phyloP scores from a whole-genome alignment of 2,329 filamentous ascomycete species.

The Byssothecium circinans region DNA sequence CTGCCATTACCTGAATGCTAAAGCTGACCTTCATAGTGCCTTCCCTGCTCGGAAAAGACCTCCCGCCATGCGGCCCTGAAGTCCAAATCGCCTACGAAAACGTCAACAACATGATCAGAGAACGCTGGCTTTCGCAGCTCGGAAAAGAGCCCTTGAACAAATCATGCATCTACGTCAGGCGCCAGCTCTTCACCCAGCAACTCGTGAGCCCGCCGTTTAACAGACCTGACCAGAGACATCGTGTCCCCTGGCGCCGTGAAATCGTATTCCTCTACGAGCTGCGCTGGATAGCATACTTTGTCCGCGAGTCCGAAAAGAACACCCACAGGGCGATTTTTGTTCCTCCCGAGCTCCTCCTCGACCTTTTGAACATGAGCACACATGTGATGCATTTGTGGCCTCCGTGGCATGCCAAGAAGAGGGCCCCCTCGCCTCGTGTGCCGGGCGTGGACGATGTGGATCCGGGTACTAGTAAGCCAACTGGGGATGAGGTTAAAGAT shows the following conservation, averaged over 20 bases:
- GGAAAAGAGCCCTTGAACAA: slow-evolving; percentile 8
- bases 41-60: slow-evolving; percentile 21
- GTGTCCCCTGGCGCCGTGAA: slow-evolving; percentile 25
- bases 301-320: slow-evolving; percentile 19
- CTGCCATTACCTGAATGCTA: neutral
- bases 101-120: slow-evolving; percentile 19
- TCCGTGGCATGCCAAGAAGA: slow-evolving; percentile 24
- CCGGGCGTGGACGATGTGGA: neutral
- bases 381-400: slow-evolving; percentile 19
- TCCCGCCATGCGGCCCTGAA: slow-evolving; percentile 25
- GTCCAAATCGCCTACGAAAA: slow-evolving; percentile 31
- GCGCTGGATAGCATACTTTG: slow-evolving; percentile 29
- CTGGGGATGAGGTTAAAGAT: too few relatives aligned
- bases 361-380: neutral
- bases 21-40: slow-evolving; percentile 22
- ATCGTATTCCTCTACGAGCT: slow-evolving; percentile 24
- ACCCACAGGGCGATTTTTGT: slow-evolving; percentile 12
- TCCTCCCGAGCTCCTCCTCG: slow-evolving; percentile 17
- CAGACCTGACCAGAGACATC: slow-evolving; percentile 2
- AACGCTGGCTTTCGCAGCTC: slow-evolving; percentile 17
- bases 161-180: slow-evolving; percentile 14
- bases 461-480: neutral
- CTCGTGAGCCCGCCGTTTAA: neutral
- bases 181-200: slow-evolving; percentile 13
- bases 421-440: neutral